Evolutionary conservation across 1,284 basidiomycete genomes (phyloP).

Genomic region (Fomitopsis schrenkii): DNA sequence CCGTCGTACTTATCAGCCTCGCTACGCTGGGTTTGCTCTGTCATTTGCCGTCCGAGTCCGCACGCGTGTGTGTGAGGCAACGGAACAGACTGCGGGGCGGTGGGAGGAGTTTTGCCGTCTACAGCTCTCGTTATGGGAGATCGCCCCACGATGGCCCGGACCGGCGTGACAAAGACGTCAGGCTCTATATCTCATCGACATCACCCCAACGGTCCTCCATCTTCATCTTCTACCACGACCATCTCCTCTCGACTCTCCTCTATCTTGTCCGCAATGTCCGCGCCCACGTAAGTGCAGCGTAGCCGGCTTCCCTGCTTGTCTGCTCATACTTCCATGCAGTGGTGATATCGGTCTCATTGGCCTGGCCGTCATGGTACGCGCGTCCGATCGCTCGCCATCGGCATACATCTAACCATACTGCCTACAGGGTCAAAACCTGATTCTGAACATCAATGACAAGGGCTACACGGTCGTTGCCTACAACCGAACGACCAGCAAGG

Average conservation of each 20-base stretch:
- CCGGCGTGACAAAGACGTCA: conserved; percentile 26
- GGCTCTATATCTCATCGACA: conserved; percentile 31
- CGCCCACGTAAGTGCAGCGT: conserved; percentile 34
- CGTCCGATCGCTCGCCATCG: conserved; percentile 9
- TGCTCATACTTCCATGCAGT: conserved; percentile 34
- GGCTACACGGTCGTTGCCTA: conserved; percentile 96
- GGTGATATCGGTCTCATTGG: conserved; percentile 93
- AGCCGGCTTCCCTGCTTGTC: conserved; percentile 8
- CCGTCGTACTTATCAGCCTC: background rate
- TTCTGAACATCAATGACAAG: conserved; percentile 99
- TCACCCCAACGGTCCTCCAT: conserved; percentile 18
- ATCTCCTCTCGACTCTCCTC: conserved; percentile 23
- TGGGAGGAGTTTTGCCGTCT: conserved; percentile 3
- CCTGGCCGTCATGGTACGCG: conserved; percentile 90
- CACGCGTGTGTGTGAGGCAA: conserved; percentile 3
- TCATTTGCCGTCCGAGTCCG: background rate
- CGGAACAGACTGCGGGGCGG: conserved; percentile 2
- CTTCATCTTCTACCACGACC: conserved; percentile 24
- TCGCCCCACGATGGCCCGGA: conserved; percentile 20
- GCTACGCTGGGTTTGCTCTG: background rate
- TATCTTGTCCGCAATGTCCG: conserved; percentile 35
- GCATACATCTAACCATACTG: background rate
- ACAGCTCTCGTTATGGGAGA: conserved; percentile 4
- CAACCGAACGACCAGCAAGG: conserved; percentile 97
- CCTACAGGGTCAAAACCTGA: conserved; percentile 87